phyloP scores from a whole-genome alignment of 139 green algal genomes.

The Picochlorum sp. region DNA sequence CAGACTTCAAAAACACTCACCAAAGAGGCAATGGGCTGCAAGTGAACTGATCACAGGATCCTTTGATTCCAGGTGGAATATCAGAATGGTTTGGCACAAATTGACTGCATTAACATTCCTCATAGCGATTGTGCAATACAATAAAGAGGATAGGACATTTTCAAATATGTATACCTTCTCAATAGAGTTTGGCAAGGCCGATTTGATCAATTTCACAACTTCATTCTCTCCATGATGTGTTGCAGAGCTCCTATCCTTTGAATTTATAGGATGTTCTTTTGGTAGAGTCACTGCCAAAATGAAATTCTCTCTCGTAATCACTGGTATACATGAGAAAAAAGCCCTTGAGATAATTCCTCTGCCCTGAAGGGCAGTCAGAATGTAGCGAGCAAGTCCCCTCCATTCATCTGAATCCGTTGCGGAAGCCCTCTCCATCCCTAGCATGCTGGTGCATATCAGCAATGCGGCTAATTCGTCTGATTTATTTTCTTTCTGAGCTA shows the following conservation, averaged over 20 bases:
- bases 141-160: constrained; percentile 21
- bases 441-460: not conserved
- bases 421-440: not conserved
- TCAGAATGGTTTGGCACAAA: constrained; percentile 28
- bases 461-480: not conserved
- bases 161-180: constrained; percentile 2
- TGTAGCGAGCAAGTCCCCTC: not conserved
- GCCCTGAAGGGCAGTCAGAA: not conserved
- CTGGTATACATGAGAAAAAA: not conserved
- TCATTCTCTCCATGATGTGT: constrained; percentile 13
- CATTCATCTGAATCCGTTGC: constrained; percentile 1
- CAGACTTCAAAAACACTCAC: constrained; percentile 9
- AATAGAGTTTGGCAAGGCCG: not conserved
- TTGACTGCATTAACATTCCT: constrained; percentile 12
- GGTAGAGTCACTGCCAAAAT: not conserved
- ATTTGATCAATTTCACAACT: constrained; percentile 17
- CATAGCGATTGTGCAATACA: constrained; percentile 5
- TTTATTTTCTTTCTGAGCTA: too few relatives aligned
- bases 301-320: not conserved
- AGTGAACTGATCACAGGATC: constrained; percentile 11
- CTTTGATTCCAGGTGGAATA: constrained; percentile 20
- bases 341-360: not conserved
- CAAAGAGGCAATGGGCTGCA: constrained; percentile 27
- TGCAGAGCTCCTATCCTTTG: constrained; percentile 2
- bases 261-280: constrained; percentile 26